A percentile compares a stretch with the other conserved stretches of the same genome.
These are phyloP conservation scores for Fremontodendron californicum DNA, from an alignment of 345 rosid species.

Conservation along the genomic window DNA sequence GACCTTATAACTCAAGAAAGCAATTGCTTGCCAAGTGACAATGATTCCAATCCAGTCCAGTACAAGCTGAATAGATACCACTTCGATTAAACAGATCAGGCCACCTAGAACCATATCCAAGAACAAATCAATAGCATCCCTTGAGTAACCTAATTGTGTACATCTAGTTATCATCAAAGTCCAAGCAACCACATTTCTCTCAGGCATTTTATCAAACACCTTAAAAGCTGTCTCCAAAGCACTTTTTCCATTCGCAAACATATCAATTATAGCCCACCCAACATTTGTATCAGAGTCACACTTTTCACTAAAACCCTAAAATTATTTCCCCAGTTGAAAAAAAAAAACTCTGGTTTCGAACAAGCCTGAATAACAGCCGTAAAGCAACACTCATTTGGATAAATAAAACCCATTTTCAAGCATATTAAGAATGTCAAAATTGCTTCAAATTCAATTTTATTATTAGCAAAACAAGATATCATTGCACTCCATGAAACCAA, in stretches of 20 bases:
- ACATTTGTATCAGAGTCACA: conserved; percentile 53
- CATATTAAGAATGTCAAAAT: conserved; percentile 43
- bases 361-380: conserved; percentile 57
- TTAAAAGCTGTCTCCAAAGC: conserved; percentile 45
- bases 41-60: conserved; percentile 34
- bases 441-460: conserved; percentile 40
- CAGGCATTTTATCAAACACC: conserved; percentile 58
- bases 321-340: conserved; percentile 38
- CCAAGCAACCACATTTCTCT: conserved; percentile 58
- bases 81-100: conserved; percentile 54
- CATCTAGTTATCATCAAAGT: conserved; percentile 60
- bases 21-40: conserved; percentile 47
- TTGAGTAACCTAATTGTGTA: conserved; percentile 42
- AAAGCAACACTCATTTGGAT: conserved; percentile 67
- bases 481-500: too few species aligned
- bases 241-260: conserved; percentile 47
- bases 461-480: conserved; percentile 54
- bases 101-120: conserved; percentile 48
- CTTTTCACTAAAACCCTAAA: conserved; percentile 49
- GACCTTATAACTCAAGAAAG: conserved; percentile 53
- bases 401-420: conserved; percentile 42
- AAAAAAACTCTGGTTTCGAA: conserved; percentile 31
- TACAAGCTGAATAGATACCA: conserved; percentile 50
- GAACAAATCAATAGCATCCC: conserved; percentile 46
- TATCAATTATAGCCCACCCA: conserved; percentile 59